Evolutionary conservation across 208 protist genomes (phyloP).

Genomic region (Crithidia brevicula): DNA sequence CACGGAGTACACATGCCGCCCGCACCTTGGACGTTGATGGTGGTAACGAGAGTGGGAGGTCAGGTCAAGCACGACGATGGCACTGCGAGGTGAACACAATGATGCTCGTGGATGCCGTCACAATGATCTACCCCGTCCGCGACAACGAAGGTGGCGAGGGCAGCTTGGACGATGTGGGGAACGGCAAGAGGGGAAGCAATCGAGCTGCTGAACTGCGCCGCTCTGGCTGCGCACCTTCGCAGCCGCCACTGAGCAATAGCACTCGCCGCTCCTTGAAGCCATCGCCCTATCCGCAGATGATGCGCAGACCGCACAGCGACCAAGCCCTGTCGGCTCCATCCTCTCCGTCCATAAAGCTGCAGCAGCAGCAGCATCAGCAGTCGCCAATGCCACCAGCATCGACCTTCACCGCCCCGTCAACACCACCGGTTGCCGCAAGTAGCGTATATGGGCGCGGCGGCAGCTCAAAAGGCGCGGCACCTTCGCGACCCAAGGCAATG

Average conservation of each 20-base stretch:
- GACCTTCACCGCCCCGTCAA: neutral
- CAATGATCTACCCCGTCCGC: slow-evolving; percentile 18
- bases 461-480: slow-evolving; percentile 5
- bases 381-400: neutral
- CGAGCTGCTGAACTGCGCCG: no score
- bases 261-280: neutral
- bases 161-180: neutral
- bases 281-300: slow-evolving; percentile 3
- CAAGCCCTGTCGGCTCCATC: slow-evolving; percentile 1
- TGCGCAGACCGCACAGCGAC: neutral
- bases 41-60: neutral
- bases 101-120: slow-evolving; percentile 12
- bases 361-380: neutral
- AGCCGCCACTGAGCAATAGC: no score
- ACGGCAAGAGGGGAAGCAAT: neutral
- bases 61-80: slow-evolving; percentile 5
- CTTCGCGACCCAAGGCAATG: neutral
- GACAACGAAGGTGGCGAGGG: neutral
- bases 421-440: neutral
- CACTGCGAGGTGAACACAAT: slow-evolving; percentile 6
- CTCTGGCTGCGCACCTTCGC: no score
- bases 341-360: neutral
- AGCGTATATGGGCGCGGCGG: neutral
- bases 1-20: no score
- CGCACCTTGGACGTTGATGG: no score